phyloP scores from a whole-genome alignment of 352 stramenopile genomes.

The Elongisporangium anandrum region DNA sequence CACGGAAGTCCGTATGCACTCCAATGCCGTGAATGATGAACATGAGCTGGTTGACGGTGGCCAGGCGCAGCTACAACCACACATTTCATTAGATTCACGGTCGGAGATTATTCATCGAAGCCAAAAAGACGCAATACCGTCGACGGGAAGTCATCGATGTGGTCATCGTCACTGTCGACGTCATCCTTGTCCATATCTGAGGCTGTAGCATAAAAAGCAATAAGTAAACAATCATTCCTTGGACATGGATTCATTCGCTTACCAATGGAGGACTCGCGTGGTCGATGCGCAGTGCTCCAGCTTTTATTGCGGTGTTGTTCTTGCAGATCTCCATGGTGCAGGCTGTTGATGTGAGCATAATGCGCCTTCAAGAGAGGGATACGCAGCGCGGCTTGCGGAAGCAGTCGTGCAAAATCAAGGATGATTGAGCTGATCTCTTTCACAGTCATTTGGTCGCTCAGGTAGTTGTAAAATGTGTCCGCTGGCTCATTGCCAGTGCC shows the following conservation, averaged over 20 bases:
- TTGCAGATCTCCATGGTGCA: constrained; percentile 5
- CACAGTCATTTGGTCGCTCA: constrained; percentile 46
- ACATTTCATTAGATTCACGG: not conserved
- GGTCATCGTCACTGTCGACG: constrained; percentile 51
- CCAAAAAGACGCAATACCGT: constrained; percentile 36
- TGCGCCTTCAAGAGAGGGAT: constrained; percentile 71
- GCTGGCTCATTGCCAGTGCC: constrained; percentile 63
- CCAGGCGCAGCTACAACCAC: constrained; percentile 52
- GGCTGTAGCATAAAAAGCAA: not conserved
- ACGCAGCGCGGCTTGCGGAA: constrained; percentile 52
- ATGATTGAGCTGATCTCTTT: constrained; percentile 64
- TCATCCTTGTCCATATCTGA: constrained; percentile 14
- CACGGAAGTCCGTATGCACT: constrained; percentile 82
- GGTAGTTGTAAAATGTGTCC: constrained; percentile 62
- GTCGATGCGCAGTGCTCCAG: constrained; percentile 42
- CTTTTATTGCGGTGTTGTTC: constrained; percentile 49
- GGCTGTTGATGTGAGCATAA: constrained; percentile 39
- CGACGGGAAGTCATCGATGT: constrained; percentile 64
- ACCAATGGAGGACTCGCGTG: constrained; percentile 26
- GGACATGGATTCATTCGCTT: not conserved
- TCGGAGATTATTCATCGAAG: not conserved
- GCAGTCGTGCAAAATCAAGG: constrained; percentile 71
- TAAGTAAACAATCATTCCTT: not conserved
- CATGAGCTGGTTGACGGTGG: constrained; percentile 77
- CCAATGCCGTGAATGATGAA: constrained; percentile 88